Conservation (phyloP, 768 basidiomycete genomes). For the Kwoniella botswanensis region DNA sequence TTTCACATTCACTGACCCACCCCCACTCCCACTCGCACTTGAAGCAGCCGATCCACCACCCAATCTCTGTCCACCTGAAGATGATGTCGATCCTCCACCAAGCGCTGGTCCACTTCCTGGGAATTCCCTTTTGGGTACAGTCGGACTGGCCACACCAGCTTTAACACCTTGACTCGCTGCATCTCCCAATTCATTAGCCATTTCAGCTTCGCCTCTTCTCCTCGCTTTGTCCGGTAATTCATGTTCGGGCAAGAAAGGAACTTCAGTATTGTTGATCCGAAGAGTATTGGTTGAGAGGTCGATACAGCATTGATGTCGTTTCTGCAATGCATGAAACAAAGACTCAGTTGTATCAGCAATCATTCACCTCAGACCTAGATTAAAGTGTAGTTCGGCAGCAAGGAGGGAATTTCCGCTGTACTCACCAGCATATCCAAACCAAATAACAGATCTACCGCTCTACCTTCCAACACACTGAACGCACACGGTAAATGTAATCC, state of each 20-base stretch:
- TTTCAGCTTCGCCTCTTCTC: constrained; percentile 50
- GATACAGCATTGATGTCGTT: constrained; percentile 93
- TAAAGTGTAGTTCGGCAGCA: constrained; percentile 65
- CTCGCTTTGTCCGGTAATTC: constrained; percentile 83
- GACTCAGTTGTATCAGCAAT: no score
- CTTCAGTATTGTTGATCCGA: constrained; percentile 88
- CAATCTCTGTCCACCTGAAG: constrained; percentile 1
- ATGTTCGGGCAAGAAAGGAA: constrained; percentile 89
- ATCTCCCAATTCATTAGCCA: constrained; percentile 50
- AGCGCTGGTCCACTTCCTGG: constrained; percentile 10
- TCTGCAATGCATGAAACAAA: constrained; percentile 54
- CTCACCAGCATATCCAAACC: constrained; percentile 91
- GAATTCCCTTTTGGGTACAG: constrained; percentile 6
- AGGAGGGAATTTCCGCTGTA: neutral
- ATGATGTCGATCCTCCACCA: constrained; percentile 9
- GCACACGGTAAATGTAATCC: constrained; percentile 85
- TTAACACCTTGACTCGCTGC: constrained; percentile 37
- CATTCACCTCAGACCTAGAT: no score
- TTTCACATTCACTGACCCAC: constrained; percentile 51
- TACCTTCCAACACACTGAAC: constrained; percentile 95
- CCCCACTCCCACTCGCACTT: constrained; percentile 32
- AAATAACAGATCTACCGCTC: constrained; percentile 90
- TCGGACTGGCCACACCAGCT: constrained; percentile 39
- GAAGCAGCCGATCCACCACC: constrained; percentile 19
- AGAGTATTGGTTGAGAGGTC: constrained; percentile 88